Evolutionary conservation across 345 rosid genomes (phyloP).

Genomic region (thale cress (Arabidopsis thaliana)): DNA sequence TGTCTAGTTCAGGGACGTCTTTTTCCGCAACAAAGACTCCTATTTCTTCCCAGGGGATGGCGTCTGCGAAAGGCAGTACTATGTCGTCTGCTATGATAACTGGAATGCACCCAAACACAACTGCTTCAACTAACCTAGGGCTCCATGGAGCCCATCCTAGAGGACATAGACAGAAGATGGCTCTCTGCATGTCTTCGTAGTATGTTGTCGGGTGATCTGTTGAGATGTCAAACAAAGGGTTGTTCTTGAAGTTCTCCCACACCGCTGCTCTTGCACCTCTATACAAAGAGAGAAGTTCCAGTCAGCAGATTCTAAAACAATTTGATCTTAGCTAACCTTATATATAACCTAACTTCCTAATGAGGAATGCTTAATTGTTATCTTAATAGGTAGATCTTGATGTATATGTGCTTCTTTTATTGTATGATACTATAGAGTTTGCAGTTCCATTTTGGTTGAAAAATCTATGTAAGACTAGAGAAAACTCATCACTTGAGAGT

Average conservation of each 20-base stretch:
- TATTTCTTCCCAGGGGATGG: slow-evolving; percentile 98
- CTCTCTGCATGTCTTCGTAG: slow-evolving; percentile 97
- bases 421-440: neutral
- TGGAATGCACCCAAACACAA: slow-evolving; percentile 97
- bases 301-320: slow-evolving; percentile 23
- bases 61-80: slow-evolving; percentile 93
- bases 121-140: slow-evolving; percentile 96
- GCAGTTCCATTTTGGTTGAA: neutral
- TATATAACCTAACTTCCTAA: slow-evolving; percentile 4
- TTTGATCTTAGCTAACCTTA: neutral
- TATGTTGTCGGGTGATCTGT: slow-evolving; percentile 93
- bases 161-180: slow-evolving; percentile 92
- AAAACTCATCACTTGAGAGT: neutral
- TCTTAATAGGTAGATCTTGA: neutral
- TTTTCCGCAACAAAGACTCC: slow-evolving; percentile 90
- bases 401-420: neutral
- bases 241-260: slow-evolving; percentile 97
- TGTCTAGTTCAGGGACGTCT: slow-evolving; percentile 81
- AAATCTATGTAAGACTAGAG: neutral
- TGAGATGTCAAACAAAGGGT: slow-evolving; percentile 92
- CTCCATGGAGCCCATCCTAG: slow-evolving; percentile 99
- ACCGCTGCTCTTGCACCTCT: slow-evolving; percentile 99
- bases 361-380: neutral
- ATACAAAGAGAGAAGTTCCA: slow-evolving; percentile 21
- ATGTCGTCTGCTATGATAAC: slow-evolving; percentile 96